Percentiles rank a stretch among this genome's conserved stretches.
Conservation (phyloP, 2,329 filamentous ascomycete genomes). For the Purpureocillium lavendulum region DNA sequence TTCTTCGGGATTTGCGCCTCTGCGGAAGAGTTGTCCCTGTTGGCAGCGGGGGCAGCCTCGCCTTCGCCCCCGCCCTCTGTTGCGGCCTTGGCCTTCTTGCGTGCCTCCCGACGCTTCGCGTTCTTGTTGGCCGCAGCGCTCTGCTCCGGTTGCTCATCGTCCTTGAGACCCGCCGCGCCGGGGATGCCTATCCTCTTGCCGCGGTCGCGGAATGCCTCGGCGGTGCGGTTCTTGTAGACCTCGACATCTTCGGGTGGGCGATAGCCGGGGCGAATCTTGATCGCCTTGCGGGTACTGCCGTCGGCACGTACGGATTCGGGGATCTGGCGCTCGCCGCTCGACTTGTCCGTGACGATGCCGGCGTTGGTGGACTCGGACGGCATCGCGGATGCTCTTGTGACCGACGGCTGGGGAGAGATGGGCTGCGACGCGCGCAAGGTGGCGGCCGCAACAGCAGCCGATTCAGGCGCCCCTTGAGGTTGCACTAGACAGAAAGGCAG, state of each 20-base stretch:
- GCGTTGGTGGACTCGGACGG: constrained; percentile 48
- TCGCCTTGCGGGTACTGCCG: constrained; percentile 86
- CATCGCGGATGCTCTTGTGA: constrained; percentile 22
- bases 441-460: no score
- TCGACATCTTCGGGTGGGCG: constrained; percentile 92
- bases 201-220: constrained; percentile 75
- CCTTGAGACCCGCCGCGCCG: constrained; percentile 56
- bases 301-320: constrained; percentile 81
- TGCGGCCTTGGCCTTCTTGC: constrained; percentile 44
- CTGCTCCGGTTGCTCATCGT: constrained; percentile 40
- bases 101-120: constrained; percentile 60
- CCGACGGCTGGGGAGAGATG: no score
- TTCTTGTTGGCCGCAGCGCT: constrained; percentile 65
- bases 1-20: constrained; percentile 28
- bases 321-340: constrained; percentile 77
- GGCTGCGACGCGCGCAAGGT: no score
- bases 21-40: constrained; percentile 15
- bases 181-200: constrained; percentile 56
- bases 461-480: no score
- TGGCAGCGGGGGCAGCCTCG: constrained; percentile 24
- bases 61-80: constrained; percentile 56
- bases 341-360: constrained; percentile 69
- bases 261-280: constrained; percentile 89
- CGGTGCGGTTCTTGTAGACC: constrained; percentile 87
- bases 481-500: no score